Evolutionary conservation across 1,284 basidiomycete species (phyloP).

Genomic region (Naganishia albida): DNA sequence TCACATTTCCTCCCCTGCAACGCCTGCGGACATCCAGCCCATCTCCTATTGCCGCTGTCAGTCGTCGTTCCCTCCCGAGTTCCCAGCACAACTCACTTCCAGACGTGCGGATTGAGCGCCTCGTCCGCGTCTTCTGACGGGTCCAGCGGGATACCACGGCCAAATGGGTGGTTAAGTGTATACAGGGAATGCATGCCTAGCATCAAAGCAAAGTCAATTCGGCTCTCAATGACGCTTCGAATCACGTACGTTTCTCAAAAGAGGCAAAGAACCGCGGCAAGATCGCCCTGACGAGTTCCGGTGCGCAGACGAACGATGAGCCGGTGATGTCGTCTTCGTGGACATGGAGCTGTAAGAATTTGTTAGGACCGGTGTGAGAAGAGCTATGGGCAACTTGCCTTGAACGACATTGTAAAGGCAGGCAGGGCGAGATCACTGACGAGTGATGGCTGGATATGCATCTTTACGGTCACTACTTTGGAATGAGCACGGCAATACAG

Average conservation of each 20-base stretch:
- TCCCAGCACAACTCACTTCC: slow-evolving; percentile 26
- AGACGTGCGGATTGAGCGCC: slow-evolving; percentile 12
- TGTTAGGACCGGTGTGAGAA: neutral
- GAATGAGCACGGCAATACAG: neutral
- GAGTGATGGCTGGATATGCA: slow-evolving; percentile 30
- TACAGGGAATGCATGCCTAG: slow-evolving; percentile 35
- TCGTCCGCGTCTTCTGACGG: neutral
- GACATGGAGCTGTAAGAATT: slow-evolving; percentile 28
- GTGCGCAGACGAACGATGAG: slow-evolving; percentile 29
- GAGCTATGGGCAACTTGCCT: slow-evolving; percentile 1
- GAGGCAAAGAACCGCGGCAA: slow-evolving; percentile 29
- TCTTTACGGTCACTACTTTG: slow-evolving; percentile 17
- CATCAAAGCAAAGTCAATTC: neutral
- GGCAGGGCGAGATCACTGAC: slow-evolving; percentile 8
- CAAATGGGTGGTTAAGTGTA: slow-evolving; percentile 34
- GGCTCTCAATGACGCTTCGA: neutral
- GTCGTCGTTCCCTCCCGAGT: no score
- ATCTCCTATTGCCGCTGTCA: slow-evolving; percentile 9
- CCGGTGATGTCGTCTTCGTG: slow-evolving; percentile 29
- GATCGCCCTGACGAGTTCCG: slow-evolving; percentile 32
- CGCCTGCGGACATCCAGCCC: slow-evolving; percentile 35
- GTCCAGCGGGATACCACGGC: slow-evolving; percentile 22
- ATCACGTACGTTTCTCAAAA: slow-evolving; percentile 29
- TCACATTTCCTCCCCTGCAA: slow-evolving; percentile 23
- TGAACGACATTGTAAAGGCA: slow-evolving; percentile 18